Evolutionary conservation across 257 asterid genomes (phyloP).

Genomic region (Solanum infundibuliforme): DNA sequence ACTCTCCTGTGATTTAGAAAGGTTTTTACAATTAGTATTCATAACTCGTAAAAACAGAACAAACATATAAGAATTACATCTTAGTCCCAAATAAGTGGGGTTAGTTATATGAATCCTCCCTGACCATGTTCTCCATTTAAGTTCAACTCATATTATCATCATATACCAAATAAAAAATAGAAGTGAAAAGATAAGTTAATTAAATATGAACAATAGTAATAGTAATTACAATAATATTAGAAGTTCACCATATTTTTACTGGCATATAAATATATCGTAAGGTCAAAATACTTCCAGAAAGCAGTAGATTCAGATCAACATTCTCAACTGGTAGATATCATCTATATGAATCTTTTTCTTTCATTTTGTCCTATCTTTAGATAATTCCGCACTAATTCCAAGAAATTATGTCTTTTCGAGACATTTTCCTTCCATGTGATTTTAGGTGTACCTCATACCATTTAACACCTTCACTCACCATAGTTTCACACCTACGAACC

Average conservation of each 20-base stretch:
- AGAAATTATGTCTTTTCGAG: background rate
- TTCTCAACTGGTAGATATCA: background rate
- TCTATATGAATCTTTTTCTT: background rate
- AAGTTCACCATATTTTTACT: background rate
- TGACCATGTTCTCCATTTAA: background rate
- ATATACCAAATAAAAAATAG: background rate
- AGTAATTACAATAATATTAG: background rate
- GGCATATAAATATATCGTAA: background rate
- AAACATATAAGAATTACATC: background rate
- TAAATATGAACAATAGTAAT: background rate
- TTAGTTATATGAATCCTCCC: background rate
- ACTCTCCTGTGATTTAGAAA: slow-evolving; percentile 44
- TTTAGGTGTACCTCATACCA: background rate
- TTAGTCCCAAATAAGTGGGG: background rate
- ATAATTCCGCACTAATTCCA: background rate
- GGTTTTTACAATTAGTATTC: background rate
- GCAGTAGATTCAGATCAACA: background rate
- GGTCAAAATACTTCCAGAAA: background rate
- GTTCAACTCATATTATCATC: background rate
- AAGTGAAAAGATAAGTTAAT: background rate
- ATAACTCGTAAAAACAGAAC: background rate
- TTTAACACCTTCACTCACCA: background rate
- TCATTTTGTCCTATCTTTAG: background rate
- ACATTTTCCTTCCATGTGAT: background rate
- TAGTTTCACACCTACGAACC: background rate